Conservation (phyloP, 1,284 basidiomycete species). For the Ceratobasidium sp. region DNA sequence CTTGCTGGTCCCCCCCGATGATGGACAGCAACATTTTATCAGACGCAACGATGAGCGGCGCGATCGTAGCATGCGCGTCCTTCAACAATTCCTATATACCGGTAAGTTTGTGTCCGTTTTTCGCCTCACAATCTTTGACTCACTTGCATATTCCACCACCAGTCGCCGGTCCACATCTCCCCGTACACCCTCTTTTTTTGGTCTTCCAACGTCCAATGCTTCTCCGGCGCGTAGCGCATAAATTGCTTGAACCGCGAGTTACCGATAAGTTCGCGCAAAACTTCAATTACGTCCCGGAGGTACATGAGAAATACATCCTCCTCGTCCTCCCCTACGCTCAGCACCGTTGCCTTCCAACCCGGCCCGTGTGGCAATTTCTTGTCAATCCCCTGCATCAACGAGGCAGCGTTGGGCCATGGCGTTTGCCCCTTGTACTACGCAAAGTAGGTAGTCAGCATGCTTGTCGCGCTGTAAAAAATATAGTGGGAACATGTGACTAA, state of each 20-base stretch:
- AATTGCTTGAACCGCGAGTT: neutral
- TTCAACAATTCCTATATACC: neutral
- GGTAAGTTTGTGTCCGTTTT: neutral
- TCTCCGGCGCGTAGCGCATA: conserved; percentile 18
- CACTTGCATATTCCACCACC: conserved; percentile 14
- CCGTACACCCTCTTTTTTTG: neutral
- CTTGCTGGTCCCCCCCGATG: conserved; percentile 37
- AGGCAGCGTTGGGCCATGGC: neutral
- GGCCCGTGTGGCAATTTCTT: neutral
- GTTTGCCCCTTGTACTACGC: neutral
- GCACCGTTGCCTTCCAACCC: neutral
- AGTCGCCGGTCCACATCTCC: conserved; percentile 17
- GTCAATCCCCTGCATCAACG: neutral
- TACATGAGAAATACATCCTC: neutral
- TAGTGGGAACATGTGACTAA: neutral
- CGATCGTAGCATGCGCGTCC: neutral
- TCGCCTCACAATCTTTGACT: neutral
- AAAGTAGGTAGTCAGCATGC: neutral
- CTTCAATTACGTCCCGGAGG: neutral
- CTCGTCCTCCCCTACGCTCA: neutral
- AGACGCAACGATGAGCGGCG: neutral
- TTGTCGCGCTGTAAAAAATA: neutral
- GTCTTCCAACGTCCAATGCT: conserved; percentile 1
- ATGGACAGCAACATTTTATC: conserved; percentile 42
- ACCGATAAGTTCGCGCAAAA: conserved; percentile 2